phyloP scores from a whole-genome alignment of 2,329 filamentous ascomycete species.

The Aplosporella prunicola region DNA sequence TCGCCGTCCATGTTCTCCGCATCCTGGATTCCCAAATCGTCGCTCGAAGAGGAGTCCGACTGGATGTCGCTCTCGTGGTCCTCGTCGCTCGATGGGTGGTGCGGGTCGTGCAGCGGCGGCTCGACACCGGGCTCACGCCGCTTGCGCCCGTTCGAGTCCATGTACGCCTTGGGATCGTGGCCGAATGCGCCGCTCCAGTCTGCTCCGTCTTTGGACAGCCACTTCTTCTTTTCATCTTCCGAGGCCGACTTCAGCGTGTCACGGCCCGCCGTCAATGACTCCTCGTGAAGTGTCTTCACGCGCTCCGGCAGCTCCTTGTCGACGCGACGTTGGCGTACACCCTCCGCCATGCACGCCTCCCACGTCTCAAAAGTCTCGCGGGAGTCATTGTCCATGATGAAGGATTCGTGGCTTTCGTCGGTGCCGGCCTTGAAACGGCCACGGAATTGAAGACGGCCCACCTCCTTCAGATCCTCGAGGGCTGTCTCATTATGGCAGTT shows the following conservation, averaged over 20 bases:
- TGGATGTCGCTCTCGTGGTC: conserved; percentile 31
- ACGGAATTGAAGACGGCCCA: conserved; percentile 72
- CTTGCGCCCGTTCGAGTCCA: conserved; percentile 45
- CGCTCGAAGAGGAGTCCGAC: conserved; percentile 29
- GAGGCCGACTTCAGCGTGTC: conserved; percentile 68
- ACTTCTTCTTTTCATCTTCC: conserved; percentile 63
- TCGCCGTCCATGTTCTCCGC: conserved; percentile 28
- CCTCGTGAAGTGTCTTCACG: conserved; percentile 68
- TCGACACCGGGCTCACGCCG: conserved; percentile 48
- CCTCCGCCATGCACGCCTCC: conserved; percentile 85
- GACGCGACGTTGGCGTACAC: conserved; percentile 65
- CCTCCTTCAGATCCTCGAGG: conserved; percentile 63
- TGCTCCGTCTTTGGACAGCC: conserved; percentile 68
- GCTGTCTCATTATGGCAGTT: conserved; percentile 63
- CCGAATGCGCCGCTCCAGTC: conserved; percentile 87
- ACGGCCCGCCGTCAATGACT: conserved; percentile 67
- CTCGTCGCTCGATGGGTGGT: conserved; percentile 37
- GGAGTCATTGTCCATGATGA: conserved; percentile 77
- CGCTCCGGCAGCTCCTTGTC: conserved; percentile 61
- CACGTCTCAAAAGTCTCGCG: conserved; percentile 91
- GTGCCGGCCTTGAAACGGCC: conserved; percentile 83
- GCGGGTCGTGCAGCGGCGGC: conserved; percentile 42
- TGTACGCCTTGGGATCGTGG: conserved; percentile 56
- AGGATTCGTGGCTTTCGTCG: conserved; percentile 73
- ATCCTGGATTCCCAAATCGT: conserved; percentile 52